Base-by-base conservation (phyloP, 2,329 filamentous ascomycete species). In the Fusarium coffeatum region DNA sequence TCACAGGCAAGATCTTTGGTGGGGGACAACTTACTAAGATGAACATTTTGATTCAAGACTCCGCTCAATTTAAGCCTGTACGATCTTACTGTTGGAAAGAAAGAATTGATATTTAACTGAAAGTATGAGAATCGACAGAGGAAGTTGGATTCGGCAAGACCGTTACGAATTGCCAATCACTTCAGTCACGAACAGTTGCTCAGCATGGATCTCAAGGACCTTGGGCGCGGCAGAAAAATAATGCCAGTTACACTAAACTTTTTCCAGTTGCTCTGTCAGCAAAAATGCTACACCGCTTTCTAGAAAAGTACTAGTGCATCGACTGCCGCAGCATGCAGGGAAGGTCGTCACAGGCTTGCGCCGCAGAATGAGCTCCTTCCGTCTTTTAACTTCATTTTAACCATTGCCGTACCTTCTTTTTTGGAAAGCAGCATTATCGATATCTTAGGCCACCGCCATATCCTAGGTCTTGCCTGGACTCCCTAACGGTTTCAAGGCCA, bases 21-120 rank as follows among this genome's bases (percentile, higher is more conserved):
- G 59, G 64, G 45, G 41, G 46, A 50, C 20, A 20, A 68, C 74
- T 53, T 72, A 86, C 85, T 41, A 87, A 77, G 64, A 87, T 86
- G 69, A 87, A 87, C 85, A 87, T 87, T 69, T 41, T 63, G 55
- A 40, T 49, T 25, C 46, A 22, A 16, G n/a, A 30, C 9, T 8
- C 10, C 12, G 10, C n/a, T 10, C 18, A 9, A 15, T 1, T 13
- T 8, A 16, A n/a, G 9, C 8, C 16, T 9, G n/a, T 32, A 9
- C 23, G 13, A 12, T 20, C 12, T 40, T 25, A 13, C 6, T 23
- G 2, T 6, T 22, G 7, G 15, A n/a, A 4, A 13, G 10, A 3
- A 8, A 45, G 11, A 4, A 16, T 11, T 11, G 16, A 11, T 25
- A 34, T 22, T 22, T 12, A n/a, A 56, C 13, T 22, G 8, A 30